These are phyloP conservation scores for Gomphus sp. DNA, from an alignment of 1,284 basidiomycete genomes.

Conservation along the genomic window DNA sequence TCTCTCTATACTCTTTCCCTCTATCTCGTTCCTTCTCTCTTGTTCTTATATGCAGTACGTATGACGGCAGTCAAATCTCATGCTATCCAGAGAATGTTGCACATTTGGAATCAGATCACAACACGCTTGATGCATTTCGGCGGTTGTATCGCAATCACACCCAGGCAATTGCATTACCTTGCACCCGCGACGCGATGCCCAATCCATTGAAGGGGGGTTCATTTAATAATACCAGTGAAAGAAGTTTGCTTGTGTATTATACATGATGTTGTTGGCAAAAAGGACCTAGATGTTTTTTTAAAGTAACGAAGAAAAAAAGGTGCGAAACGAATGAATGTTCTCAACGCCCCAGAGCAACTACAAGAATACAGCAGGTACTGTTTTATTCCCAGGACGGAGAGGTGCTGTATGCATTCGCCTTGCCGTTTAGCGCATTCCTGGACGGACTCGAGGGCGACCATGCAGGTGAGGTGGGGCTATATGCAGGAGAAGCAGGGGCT, in stretches of 20 bases:
- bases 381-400: conserved; percentile 50
- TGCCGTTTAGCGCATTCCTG: conserved; percentile 32
- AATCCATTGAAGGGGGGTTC: not conserved
- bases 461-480: conserved; percentile 72
- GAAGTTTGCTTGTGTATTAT: conserved; percentile 7
- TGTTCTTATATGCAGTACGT: conserved; percentile 2
- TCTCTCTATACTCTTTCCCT: too few species aligned
- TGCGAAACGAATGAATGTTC: not conserved
- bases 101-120: not conserved
- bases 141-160: not conserved
- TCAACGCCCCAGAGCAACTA: too few species aligned
- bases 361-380: too few species aligned
- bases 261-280: conserved; percentile 6
- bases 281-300: conserved; percentile 9
- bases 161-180: too few species aligned
- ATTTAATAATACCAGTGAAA: conserved; percentile 3
- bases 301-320: not conserved
- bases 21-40: not conserved
- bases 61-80: not conserved
- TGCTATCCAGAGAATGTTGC: not conserved
- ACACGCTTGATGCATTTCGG: not conserved
- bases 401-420: conserved; percentile 35
- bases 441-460: conserved; percentile 78
- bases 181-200: too few species aligned
- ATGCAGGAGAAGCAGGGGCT: conserved; percentile 79